A percentile compares a stretch with the other conserved stretches of the same genome.
Conservation (phyloP, 345 rosid species). For the Hypericum perforatum region DNA sequence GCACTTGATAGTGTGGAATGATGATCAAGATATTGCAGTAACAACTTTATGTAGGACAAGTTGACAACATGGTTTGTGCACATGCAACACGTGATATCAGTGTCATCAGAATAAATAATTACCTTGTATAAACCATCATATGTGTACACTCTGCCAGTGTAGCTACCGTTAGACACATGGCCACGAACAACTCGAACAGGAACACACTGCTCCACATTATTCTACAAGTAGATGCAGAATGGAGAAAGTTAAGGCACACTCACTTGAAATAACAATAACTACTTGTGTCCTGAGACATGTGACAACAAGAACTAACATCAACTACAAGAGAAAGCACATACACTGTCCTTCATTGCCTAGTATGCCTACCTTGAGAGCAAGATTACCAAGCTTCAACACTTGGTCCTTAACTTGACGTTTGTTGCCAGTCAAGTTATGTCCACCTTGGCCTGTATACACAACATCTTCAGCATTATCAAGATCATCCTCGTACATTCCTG, state of each 20-base stretch:
- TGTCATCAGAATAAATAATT: neutral
- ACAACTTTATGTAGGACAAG: too few species aligned
- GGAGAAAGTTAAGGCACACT: neutral
- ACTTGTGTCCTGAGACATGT: too few species aligned
- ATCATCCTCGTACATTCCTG: slow-evolving; percentile 97
- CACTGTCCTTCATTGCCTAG: neutral
- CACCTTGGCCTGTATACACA: slow-evolving; percentile 92
- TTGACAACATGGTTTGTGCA: too few species aligned
- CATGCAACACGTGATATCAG: neutral
- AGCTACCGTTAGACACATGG: slow-evolving; percentile 55
- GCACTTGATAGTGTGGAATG: too few species aligned
- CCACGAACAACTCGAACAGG: slow-evolving; percentile 90
- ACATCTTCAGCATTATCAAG: slow-evolving; percentile 85
- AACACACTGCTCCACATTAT: slow-evolving; percentile 46
- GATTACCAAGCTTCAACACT: slow-evolving; percentile 60
- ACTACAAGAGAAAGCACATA: neutral
- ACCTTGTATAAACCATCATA: slow-evolving; percentile 96
- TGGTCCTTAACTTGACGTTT: slow-evolving; percentile 82
- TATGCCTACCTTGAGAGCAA: slow-evolving; percentile 77
- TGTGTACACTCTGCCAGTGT: slow-evolving; percentile 59
- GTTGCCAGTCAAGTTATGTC: slow-evolving; percentile 68
- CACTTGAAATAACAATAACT: too few species aligned
- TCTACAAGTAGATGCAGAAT: slow-evolving; percentile 30
- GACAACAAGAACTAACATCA: too few species aligned
- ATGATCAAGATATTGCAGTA: too few species aligned